Conservation (phyloP, 805 yeast genomes). For the Starmerella stigmatis region DNA sequence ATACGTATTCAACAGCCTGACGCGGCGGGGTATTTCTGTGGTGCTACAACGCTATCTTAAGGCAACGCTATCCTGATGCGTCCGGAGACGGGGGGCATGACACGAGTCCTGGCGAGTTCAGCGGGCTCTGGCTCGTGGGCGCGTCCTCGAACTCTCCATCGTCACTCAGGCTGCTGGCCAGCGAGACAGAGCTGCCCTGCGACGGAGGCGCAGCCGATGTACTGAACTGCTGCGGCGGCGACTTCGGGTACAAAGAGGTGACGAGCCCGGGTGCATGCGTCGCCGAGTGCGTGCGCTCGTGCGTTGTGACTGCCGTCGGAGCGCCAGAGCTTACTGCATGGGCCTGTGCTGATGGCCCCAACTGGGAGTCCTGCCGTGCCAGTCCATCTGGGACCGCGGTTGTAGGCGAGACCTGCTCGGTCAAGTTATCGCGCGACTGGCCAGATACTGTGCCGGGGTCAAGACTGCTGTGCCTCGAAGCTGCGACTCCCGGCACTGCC, state of each 20-base stretch:
- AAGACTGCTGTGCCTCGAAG: too few species aligned
- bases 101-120: slow-evolving; percentile 21
- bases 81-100: slow-evolving; percentile 27
- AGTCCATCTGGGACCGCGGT: too few species aligned
- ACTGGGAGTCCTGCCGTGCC: not conserved
- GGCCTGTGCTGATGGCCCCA: not conserved
- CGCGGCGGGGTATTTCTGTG: too few species aligned
- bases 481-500: too few species aligned
- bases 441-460: too few species aligned
- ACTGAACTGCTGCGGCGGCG: slow-evolving; percentile 7
- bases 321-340: not conserved
- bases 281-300: slow-evolving; percentile 14
- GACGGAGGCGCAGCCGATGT: too few species aligned
- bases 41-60: too few species aligned
- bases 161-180: slow-evolving; percentile 14
- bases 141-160: slow-evolving; percentile 23
- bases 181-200: slow-evolving; percentile 2
- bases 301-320: slow-evolving; percentile 18
- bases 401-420: not conserved
- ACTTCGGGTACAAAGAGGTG: slow-evolving; percentile 9
- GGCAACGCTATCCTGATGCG: not conserved
- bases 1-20: too few species aligned
- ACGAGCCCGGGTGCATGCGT: slow-evolving; percentile 13
- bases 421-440: too few species aligned
- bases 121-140: slow-evolving; percentile 16